Evolutionary conservation across 192 early-diverging fungal genomes (phyloP).

Genomic region (Umbelopsis ramanniana): DNA sequence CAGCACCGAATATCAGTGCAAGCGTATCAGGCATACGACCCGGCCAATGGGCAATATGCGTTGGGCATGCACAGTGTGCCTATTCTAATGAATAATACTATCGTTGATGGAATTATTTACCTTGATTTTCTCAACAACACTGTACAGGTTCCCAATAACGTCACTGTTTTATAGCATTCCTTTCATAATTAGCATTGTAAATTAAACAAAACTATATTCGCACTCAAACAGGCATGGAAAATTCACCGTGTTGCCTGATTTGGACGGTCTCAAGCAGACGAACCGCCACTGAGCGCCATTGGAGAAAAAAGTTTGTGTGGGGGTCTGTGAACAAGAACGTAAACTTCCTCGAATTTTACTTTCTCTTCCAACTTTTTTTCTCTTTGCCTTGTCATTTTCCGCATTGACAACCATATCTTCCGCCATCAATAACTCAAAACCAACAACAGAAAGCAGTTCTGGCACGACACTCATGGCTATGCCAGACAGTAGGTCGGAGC

Average conservation of each 20-base stretch:
- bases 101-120: neutral
- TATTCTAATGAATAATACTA: constrained; percentile 1
- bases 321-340: neutral
- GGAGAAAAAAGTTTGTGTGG: neutral
- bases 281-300: constrained; percentile 17
- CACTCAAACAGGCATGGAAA: neutral
- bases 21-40: constrained; percentile 1
- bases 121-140: constrained; percentile 6
- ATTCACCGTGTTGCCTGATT: neutral
- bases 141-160: neutral
- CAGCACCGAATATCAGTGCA: neutral
- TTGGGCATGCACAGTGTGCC: constrained; percentile 11
- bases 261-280: neutral
- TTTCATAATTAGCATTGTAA: neutral
- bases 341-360: neutral
- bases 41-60: neutral
- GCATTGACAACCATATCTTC: neutral
- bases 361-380: neutral
- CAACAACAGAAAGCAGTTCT: constrained; percentile 21
- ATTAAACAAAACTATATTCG: neutral
- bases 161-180: neutral
- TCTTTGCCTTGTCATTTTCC: neutral
- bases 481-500: constrained; percentile 10
- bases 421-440: constrained; percentile 6
- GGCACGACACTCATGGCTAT: constrained; percentile 15